Evolutionary conservation across 345 rosid genomes (phyloP), one percentile per base, ranked within the genome.

Genomic region (Alliaria petiolata): DNA sequence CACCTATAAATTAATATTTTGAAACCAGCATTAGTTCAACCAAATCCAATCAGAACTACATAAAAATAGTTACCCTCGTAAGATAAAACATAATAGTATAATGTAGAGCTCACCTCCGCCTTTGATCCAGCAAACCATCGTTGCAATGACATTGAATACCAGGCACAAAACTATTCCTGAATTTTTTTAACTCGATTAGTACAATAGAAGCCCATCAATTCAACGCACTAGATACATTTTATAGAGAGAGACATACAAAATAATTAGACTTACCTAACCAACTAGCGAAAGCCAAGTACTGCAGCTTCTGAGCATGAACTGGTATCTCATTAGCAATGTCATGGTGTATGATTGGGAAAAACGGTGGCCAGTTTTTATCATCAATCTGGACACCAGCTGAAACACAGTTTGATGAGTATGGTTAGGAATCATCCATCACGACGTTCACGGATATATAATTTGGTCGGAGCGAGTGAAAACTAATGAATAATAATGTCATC

Each of bases 271-370:
- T 74, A 92, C 99, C 99, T 77, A 95, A 85, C 99, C 98, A 95
- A 83, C 96, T 95, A 34, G 97, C 97, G 40, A 95, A 95, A 60
- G 99, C 99, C 69, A 95, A 83, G 80, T 95, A 95, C 77, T 95
- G 99, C 69, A 90, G 81, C 82, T 84, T 89, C 35, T 95, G 99
- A n/a, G 92, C 97, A 81, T 89, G 89, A 65, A 86, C 84, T 10
- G 98, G 99, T 80, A 90, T 92, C 79, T 95, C 99, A 36, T 88
- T 95, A 25, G 98, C 85, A 62, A 95, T 89, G 75, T 95, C 99
- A 75, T 95, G 99, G 77, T 92, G 99, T 56, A 95, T 95, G 45
- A 95, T 87, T 53, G 99, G 99, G 62, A 88, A 95, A 73, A 87
- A 77, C 1, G 98, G 97, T 13, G 99, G 99, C 96, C 98, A 95